Base-by-base conservation (phyloP, 2,329 filamentous ascomycete genomes). In the Colletotrichum acutatum region DNA sequence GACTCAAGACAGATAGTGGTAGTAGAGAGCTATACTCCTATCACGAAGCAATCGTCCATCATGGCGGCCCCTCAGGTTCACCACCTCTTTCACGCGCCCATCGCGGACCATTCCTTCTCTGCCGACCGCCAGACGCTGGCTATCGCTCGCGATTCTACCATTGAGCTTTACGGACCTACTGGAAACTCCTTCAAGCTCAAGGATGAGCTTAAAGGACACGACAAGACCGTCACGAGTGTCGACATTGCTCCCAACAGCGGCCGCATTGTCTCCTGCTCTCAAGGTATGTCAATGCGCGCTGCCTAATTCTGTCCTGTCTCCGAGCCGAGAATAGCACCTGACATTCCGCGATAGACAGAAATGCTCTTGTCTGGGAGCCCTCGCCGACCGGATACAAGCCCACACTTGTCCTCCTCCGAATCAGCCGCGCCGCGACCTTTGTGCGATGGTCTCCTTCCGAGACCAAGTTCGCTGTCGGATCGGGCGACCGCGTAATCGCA, bases 11-110 rank as follows among this genome's bases (percentile, higher is more conserved):
- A 42, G 34, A 67, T 60, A 65, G 87, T 90, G 94, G 89, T 97
- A 98, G 97, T 98, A 93, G 97, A 98, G 97, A 97, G 95, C 90
- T 94, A 71, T 72, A 83, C 94, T 97, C 95, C 94, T 97, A 95
- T 94, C 92, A 88, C 86, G 70, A 70, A 74, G 72, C 46, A 66
- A 62, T 65, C 22, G 66, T 66, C 75, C 82, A 88, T 66, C 73
- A 98, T 98, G 96, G 88, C 94, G 68, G 83, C 92, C 73, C 94
- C 95, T 76, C 94, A 98, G 88, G 94, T 97, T 72, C 95, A 98
- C 85, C 95, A 98, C 81, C 93, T 99, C 77, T 99, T 99, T 87
- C 95, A 98, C 86, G 91, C 93, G 78, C 95, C 96, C 74, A 98
- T 99, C 81, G 94, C 95, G 77, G 97, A 99, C 87, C 97, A 99